Evolutionary conservation across 352 stramenopile genomes (phyloP).

Genomic region (Phytophthora palmivora): DNA sequence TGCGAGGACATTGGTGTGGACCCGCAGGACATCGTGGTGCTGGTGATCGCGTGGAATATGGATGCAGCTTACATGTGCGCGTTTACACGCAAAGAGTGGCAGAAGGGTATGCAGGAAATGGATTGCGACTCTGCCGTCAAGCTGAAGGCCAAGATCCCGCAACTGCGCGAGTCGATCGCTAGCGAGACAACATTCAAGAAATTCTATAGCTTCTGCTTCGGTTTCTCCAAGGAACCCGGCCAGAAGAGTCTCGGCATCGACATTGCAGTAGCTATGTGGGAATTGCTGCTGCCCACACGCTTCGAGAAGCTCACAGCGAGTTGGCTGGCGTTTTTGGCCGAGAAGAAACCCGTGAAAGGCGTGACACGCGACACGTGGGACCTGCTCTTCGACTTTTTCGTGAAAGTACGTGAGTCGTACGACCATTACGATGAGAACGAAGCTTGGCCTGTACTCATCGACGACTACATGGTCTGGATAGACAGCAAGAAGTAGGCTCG

Average conservation of each 20-base stretch:
- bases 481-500: constrained; percentile 60
- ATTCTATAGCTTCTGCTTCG: constrained; percentile 91
- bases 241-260: constrained; percentile 89
- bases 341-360: constrained; percentile 81
- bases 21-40: constrained; percentile 77
- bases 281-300: constrained; percentile 69
- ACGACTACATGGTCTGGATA: constrained; percentile 91
- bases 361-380: constrained; percentile 90
- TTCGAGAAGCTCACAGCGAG: constrained; percentile 74
- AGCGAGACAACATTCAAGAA: constrained; percentile 73
- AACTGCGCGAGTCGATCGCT: constrained; percentile 63
- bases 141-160: constrained; percentile 64
- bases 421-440: constrained; percentile 91
- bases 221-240: constrained; percentile 89
- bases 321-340: constrained; percentile 81
- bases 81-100: constrained; percentile 88
- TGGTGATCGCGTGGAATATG: constrained; percentile 92
- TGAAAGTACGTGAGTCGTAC: constrained; percentile 82
- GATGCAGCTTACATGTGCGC: constrained; percentile 85
- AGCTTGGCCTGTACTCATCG: constrained; percentile 90
- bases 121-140: constrained; percentile 70
- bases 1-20: constrained; percentile 82
- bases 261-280: constrained; percentile 89
- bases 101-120: constrained; percentile 80
- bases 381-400: constrained; percentile 86